phyloP scores from a whole-genome alignment of 352 stramenopile genomes.

The Globisporangium solare region DNA sequence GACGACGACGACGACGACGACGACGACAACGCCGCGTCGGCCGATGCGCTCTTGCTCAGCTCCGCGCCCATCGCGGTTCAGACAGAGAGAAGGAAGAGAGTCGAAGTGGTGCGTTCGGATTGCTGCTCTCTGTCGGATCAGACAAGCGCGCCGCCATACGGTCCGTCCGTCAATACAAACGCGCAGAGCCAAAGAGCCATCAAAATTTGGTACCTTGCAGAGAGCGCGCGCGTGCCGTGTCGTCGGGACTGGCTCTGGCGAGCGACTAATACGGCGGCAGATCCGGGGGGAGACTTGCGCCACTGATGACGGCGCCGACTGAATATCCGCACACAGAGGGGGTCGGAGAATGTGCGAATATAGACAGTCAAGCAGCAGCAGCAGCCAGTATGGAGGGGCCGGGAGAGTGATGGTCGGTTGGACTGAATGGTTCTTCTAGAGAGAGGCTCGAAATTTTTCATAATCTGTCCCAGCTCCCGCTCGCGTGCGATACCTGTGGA shows the following conservation, averaged over 20 bases:
- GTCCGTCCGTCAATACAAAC: neutral
- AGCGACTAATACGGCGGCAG: too few species aligned
- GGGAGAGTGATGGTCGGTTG: neutral
- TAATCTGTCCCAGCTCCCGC: neutral
- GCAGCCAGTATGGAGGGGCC: too few species aligned
- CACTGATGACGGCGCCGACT: too few species aligned
- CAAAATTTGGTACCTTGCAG: too few species aligned
- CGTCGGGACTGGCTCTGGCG: neutral
- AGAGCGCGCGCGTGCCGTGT: neutral
- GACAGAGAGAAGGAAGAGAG: neutral
- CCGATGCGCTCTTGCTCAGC: conserved; percentile 41
- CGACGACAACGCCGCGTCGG: conserved; percentile 20
- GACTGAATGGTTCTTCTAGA: neutral
- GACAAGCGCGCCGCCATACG: too few species aligned
- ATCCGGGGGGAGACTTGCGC: too few species aligned
- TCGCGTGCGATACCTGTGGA: too few species aligned
- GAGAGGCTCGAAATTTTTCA: conserved; percentile 4
- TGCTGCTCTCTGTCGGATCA: too few species aligned
- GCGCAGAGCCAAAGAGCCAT: conserved; percentile 2
- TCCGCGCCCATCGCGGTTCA: conserved; percentile 51
- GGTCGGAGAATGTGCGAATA: too few species aligned
- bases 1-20: conserved; percentile 5
- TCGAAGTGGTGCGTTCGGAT: too few species aligned
- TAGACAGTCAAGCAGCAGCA: too few species aligned
- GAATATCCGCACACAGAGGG: too few species aligned